Conservation (phyloP, 352 stramenopile species). For the Pythium sp. region DNA sequence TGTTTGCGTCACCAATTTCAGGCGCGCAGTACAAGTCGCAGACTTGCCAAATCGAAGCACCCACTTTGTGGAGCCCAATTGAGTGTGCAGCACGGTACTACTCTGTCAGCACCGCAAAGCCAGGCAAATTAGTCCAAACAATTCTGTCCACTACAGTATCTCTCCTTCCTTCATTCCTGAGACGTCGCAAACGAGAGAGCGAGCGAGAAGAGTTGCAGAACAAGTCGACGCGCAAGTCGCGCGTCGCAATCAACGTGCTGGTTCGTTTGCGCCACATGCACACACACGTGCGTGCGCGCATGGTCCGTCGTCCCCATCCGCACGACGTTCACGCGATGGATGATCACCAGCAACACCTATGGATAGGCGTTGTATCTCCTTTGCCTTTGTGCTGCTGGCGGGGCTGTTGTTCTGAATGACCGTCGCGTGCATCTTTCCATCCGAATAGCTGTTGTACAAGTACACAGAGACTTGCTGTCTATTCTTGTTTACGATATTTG, state of each 20-base stretch:
- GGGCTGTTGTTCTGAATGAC: too few species aligned
- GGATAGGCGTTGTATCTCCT: too few species aligned
- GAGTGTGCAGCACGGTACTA: background rate
- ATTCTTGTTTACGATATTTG: background rate
- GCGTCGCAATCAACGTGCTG: background rate
- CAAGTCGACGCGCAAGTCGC: background rate
- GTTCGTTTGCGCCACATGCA: background rate
- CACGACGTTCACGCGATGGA: too few species aligned
- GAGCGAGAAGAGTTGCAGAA: background rate
- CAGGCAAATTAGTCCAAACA: background rate
- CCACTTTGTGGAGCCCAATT: too few species aligned
- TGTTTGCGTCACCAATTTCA: background rate
- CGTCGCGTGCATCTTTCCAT: too few species aligned
- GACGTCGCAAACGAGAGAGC: slow-evolving; percentile 1
- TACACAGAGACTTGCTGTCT: too few species aligned
- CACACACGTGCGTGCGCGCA: background rate
- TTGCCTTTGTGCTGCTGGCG: too few species aligned
- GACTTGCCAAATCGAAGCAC: background rate
- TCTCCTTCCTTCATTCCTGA: background rate
- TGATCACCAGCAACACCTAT: too few species aligned
- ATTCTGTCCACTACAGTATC: background rate
- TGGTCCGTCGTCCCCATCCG: too few species aligned
- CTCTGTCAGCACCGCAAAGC: background rate
- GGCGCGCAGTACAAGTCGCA: background rate
- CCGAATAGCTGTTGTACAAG: background rate